These are phyloP conservation scores for Fusarium miscanthi DNA, from an alignment of 2,329 filamentous ascomycete species.

Conservation along the genomic window DNA sequence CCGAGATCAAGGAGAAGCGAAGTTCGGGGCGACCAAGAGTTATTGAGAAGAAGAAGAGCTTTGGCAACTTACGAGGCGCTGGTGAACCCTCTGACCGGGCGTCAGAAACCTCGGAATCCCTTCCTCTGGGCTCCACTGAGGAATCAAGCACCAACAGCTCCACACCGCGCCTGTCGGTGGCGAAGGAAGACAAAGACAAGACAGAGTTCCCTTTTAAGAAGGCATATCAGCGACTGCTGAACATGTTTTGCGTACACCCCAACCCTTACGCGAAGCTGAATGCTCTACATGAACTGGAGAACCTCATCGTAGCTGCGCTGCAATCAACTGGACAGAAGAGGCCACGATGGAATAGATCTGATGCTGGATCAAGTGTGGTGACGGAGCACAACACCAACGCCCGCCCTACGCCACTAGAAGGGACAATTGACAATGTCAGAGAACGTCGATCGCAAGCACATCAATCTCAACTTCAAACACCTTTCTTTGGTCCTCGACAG, in stretches of 20 bases:
- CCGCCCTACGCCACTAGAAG: constrained; percentile 66
- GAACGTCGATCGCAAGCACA: constrained; percentile 70
- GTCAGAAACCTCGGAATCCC: constrained; percentile 53
- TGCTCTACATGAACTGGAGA: constrained; percentile 83
- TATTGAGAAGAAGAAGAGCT: constrained; percentile 75
- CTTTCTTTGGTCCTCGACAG: constrained; percentile 51
- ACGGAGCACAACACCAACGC: constrained; percentile 48
- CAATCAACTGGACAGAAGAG: constrained; percentile 50
- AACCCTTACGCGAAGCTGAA: constrained; percentile 89
- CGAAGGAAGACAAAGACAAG: constrained; percentile 43
- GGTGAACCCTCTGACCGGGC: constrained; percentile 55
- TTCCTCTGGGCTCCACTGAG: constrained; percentile 55
- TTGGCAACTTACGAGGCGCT: constrained; percentile 69
- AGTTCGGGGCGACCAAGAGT: constrained; percentile 62
- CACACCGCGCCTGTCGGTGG: constrained; percentile 34
- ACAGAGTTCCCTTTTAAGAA: constrained; percentile 81
- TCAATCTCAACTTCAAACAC: constrained; percentile 46
- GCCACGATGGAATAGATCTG: constrained; percentile 52
- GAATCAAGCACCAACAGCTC: constrained; percentile 49
- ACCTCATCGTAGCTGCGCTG: constrained; percentile 81
- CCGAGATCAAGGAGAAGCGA: constrained; percentile 56
- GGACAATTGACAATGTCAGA: constrained; percentile 76
- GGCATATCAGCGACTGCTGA: constrained; percentile 82
- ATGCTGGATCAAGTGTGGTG: constrained; percentile 50
- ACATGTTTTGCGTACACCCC: constrained; percentile 88